These are phyloP conservation scores for Marchantia paleacea DNA, from an alignment of 225 moss, liverwort and hornwort genomes.

Conservation along the genomic window DNA sequence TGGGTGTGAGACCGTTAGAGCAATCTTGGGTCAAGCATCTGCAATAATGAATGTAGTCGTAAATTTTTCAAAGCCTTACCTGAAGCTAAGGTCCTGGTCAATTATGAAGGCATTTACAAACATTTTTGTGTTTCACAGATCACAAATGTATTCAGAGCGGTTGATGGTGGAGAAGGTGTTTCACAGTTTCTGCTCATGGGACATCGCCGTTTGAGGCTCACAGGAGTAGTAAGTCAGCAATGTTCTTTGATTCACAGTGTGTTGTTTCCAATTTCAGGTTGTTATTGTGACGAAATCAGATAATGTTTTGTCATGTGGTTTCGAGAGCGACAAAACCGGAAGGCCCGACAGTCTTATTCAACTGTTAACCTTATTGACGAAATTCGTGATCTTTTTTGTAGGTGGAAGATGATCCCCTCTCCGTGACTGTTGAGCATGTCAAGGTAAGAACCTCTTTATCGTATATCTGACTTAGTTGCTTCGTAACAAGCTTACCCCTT, in stretches of 20 bases:
- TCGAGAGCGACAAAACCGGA: too few species aligned
- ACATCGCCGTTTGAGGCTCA: constrained; percentile 86
- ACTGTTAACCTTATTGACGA: not conserved
- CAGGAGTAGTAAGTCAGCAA: constrained; percentile 67
- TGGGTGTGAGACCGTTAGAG: too few species aligned
- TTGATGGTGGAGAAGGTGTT: constrained; percentile 75
- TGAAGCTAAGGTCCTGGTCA: too few species aligned
- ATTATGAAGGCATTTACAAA: not conserved
- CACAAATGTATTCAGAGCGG: constrained; percentile 86
- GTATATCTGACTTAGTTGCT: not conserved
- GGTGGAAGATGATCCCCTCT: constrained; percentile 84
- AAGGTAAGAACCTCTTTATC: constrained; percentile 42
- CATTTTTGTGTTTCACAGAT: constrained; percentile 45
- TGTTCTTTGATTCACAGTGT: not conserved
- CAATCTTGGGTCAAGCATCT: too few species aligned
- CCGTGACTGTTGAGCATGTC: constrained; percentile 88
- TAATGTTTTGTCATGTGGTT: too few species aligned
- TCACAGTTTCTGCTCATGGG: constrained; percentile 97
- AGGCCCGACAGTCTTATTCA: not conserved
- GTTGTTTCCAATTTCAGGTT: too few species aligned
- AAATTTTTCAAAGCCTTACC: too few species aligned
- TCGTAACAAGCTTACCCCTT: too few species aligned
- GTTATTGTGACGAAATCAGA: not conserved
- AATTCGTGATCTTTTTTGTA: constrained; percentile 21
- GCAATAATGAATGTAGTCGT: too few species aligned